These are phyloP conservation scores for Globisporangium ultimum DNA, from an alignment of 352 stramenopile species.

Conservation along the genomic window DNA sequence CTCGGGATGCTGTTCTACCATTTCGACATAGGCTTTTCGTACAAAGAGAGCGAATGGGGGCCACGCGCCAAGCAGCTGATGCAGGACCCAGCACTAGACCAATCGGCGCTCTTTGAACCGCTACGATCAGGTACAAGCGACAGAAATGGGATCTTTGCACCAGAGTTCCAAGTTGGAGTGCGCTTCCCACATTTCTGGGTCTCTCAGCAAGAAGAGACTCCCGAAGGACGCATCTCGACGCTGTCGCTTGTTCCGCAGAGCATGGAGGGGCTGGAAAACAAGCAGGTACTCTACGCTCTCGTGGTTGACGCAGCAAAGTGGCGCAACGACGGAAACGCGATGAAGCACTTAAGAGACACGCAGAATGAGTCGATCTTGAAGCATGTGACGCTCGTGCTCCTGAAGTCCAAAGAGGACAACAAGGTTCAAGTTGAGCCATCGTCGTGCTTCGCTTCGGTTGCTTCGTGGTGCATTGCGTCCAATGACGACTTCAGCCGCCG, in stretches of 20 bases:
- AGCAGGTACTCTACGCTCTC: slow-evolving; percentile 52
- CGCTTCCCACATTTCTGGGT: slow-evolving; percentile 76
- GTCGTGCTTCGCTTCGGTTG: slow-evolving; percentile 23
- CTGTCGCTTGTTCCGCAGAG: slow-evolving; percentile 32
- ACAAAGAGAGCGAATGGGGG: slow-evolving; percentile 42
- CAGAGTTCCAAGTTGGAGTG: slow-evolving; percentile 42
- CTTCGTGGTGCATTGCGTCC: slow-evolving; percentile 26
- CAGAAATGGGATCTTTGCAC: slow-evolving; percentile 34
- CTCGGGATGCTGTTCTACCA: slow-evolving; percentile 87
- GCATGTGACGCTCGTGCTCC: slow-evolving; percentile 38
- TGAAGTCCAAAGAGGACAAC: slow-evolving; percentile 21
- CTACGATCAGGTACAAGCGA: slow-evolving; percentile 4
- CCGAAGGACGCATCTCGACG: slow-evolving; percentile 34
- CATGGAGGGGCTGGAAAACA: slow-evolving; percentile 10
- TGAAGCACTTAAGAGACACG: background rate
- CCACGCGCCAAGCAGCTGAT: slow-evolving; percentile 51
- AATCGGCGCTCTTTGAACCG: slow-evolving; percentile 41
- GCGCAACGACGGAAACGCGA: slow-evolving; percentile 12
- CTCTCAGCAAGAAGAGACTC: slow-evolving; percentile 6
- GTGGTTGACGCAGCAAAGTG: slow-evolving; percentile 30
- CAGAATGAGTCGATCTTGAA: slow-evolving; percentile 12
- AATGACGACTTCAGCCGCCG: slow-evolving; percentile 18
- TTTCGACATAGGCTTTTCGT: slow-evolving; percentile 84
- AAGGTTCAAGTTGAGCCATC: background rate
- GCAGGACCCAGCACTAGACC: slow-evolving; percentile 49